A percentile compares a stretch with the other conserved stretches of the same genome.
phyloP scores from a whole-genome alignment of 208 protist species.

The Trypanosoma grayi region DNA sequence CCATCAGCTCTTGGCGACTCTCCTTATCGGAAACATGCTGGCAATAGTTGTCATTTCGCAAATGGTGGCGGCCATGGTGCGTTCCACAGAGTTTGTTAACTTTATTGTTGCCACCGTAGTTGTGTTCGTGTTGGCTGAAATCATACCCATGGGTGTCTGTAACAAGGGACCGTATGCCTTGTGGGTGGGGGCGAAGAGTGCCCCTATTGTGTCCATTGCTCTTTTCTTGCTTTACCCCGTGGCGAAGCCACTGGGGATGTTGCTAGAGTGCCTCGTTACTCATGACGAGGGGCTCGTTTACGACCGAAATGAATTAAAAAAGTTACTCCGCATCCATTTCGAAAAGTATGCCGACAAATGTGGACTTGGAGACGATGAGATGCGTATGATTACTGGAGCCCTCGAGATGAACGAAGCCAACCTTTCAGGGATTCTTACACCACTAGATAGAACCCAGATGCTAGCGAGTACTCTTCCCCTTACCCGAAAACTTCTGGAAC shows the following conservation, averaged over 20 bases:
- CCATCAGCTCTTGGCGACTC: slow-evolving; percentile 66
- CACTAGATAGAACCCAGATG: slow-evolving; percentile 55
- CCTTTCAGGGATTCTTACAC: slow-evolving; percentile 49
- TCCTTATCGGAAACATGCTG: slow-evolving; percentile 84
- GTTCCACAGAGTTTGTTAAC: slow-evolving; percentile 54
- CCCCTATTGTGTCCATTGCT: slow-evolving; percentile 55
- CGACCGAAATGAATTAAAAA: slow-evolving; percentile 75
- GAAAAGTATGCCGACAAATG: slow-evolving; percentile 70
- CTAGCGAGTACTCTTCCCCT: slow-evolving; percentile 33
- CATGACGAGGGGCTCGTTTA: slow-evolving; percentile 77
- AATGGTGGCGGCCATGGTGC: slow-evolving; percentile 69
- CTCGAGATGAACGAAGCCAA: slow-evolving; percentile 67
- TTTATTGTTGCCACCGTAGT: slow-evolving; percentile 70
- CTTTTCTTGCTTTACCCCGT: slow-evolving; percentile 70
- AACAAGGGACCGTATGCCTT: slow-evolving; percentile 73
- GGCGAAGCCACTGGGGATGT: slow-evolving; percentile 64
- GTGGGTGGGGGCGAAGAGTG: slow-evolving; percentile 43
- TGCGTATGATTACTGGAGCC: slow-evolving; percentile 73
- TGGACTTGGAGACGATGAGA: slow-evolving; percentile 63
- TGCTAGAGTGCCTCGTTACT: slow-evolving; percentile 67
- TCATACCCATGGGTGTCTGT: slow-evolving; percentile 79
- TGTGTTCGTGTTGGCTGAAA: slow-evolving; percentile 74
- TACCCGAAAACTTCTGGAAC: slow-evolving; percentile 40
- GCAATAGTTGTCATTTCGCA: slow-evolving; percentile 77
- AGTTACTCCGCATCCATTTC: slow-evolving; percentile 70